Conservation (phyloP, 495 filamentous ascomycete species). For the Durotheca rogersii region DNA sequence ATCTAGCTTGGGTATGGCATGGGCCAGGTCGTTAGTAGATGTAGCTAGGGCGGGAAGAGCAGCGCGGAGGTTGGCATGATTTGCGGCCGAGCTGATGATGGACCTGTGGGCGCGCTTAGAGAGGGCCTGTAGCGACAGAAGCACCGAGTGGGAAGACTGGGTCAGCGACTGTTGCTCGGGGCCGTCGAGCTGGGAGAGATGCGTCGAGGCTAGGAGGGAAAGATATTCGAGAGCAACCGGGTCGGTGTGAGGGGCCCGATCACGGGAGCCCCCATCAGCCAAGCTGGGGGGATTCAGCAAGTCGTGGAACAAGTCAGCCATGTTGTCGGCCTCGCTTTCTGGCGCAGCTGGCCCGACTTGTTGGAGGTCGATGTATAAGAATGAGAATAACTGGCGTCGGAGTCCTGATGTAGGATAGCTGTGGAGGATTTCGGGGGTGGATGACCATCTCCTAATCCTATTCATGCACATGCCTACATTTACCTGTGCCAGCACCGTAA, state of each 20-base stretch:
- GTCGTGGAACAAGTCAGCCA: constrained; percentile 73
- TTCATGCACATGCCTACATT: too few species aligned
- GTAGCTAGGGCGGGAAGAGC: constrained; percentile 67
- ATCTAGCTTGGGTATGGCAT: constrained; percentile 77
- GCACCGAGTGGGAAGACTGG: constrained; percentile 77
- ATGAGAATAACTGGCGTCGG: too few species aligned
- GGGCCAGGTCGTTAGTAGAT: constrained; percentile 63
- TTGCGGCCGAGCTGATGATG: constrained; percentile 76
- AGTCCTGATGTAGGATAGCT: too few species aligned
- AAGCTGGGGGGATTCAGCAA: constrained; percentile 51
- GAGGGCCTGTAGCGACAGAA: constrained; percentile 82
- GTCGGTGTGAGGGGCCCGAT: constrained; percentile 58
- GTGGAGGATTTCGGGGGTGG: too few species aligned
- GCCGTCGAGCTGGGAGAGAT: constrained; percentile 67
- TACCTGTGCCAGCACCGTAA: too few species aligned
- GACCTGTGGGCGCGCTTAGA: constrained; percentile 90
- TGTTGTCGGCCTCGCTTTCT: constrained; percentile 25
- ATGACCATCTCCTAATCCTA: too few species aligned
- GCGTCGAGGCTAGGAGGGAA: constrained; percentile 73
- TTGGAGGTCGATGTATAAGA: too few species aligned
- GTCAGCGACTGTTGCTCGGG: constrained; percentile 77
- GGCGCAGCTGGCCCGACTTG: too few species aligned
- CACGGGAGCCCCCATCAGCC: constrained; percentile 41
- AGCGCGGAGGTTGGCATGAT: constrained; percentile 68
- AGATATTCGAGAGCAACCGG: constrained; percentile 80